phyloP scores from a whole-genome alignment of 2,329 filamentous ascomycete genomes.

The Penicillium sp. region DNA sequence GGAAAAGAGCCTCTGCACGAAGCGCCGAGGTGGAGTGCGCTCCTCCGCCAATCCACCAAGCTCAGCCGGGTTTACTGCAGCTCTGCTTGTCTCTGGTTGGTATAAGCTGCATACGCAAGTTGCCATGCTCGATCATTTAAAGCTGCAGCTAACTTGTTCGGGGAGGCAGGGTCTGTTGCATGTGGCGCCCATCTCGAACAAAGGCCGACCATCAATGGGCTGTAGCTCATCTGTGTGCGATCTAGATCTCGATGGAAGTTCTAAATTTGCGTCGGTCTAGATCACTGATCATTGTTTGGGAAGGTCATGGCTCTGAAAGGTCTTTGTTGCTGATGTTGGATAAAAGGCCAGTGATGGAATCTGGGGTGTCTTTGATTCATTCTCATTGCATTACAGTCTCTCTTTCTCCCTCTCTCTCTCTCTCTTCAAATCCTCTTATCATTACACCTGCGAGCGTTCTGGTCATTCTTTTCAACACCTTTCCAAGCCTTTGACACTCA shows the following conservation, averaged over 20 bases:
- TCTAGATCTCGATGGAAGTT: conserved; percentile 1
- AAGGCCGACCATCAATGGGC: neutral
- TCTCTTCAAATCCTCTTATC: no score
- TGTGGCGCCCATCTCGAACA: conserved; percentile 1
- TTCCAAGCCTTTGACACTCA: no score
- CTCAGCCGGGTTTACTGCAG: no score
- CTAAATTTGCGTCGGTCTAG: conserved; percentile 16
- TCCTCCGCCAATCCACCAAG: neutral
- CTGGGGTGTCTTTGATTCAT: no score
- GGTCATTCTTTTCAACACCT: no score
- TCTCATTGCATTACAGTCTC: neutral
- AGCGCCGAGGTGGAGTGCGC: conserved; percentile 24
- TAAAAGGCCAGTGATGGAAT: neutral
- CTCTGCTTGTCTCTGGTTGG: neutral
- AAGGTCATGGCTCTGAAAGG: neutral
- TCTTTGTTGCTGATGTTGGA: neutral
- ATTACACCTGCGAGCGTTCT: no score
- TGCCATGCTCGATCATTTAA: neutral
- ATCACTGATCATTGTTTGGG: neutral
- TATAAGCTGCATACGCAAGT: neutral
- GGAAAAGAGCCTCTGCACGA: conserved; percentile 12
- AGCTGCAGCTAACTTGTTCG: neutral
- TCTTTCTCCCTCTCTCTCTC: no score
- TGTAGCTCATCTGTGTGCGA: neutral
- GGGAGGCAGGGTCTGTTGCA: conserved; percentile 2